Evolutionary conservation across 371 early-diverging fungal genomes (phyloP).

Genomic region (Mortierella sp.): DNA sequence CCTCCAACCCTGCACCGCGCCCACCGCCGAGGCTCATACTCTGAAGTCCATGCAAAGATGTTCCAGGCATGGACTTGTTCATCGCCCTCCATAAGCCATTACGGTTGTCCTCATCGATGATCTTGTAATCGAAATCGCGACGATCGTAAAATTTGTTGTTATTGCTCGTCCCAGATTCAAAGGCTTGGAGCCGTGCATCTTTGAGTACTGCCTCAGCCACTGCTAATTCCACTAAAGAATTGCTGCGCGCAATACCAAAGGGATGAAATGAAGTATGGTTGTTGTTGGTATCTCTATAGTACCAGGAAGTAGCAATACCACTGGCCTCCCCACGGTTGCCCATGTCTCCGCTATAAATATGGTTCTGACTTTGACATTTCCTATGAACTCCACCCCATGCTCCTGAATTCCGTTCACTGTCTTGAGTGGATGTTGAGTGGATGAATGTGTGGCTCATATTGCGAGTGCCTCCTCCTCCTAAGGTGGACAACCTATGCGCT

Average conservation of each 20-base stretch:
- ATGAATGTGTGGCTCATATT: background rate
- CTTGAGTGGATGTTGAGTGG: background rate
- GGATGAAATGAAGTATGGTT: background rate
- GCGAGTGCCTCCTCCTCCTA: constrained; percentile 1
- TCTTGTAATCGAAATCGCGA: constrained; percentile 48
- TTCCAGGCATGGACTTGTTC: background rate
- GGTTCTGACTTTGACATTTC: constrained; percentile 7
- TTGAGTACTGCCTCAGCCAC: constrained; percentile 43
- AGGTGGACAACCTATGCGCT: constrained; percentile 19
- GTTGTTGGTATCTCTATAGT: too few species aligned
- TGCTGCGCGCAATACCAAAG: constrained; percentile 25
- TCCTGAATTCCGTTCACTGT: background rate
- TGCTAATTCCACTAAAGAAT: constrained; percentile 32
- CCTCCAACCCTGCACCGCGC: background rate
- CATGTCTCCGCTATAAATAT: background rate
- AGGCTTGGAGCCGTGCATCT: constrained; percentile 5
- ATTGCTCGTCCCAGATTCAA: constrained; percentile 16
- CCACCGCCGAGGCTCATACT: constrained; percentile 1
- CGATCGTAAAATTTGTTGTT: constrained; percentile 50
- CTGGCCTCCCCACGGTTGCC: background rate
- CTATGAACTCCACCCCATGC: background rate
- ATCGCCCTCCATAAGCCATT: background rate
- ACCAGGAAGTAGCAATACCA: too few species aligned
- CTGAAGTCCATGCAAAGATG: constrained; percentile 26
- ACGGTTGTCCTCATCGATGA: constrained; percentile 25